Base-by-base conservation (phyloP, 441 rosid species). In the Dalechampia spathulata region DNA sequence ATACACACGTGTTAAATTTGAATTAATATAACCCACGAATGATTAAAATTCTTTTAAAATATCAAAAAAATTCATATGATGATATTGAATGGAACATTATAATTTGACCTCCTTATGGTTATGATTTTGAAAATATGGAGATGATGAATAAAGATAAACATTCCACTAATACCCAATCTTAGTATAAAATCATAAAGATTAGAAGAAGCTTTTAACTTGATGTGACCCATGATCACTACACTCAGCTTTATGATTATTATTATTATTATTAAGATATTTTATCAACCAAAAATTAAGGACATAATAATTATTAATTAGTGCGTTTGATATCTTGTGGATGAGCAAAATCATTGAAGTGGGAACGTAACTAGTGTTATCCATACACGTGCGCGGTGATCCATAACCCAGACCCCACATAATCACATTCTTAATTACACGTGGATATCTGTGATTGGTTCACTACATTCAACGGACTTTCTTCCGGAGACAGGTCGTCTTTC, bases 331-430 rank as follows among this genome's bases (percentile, higher is more conserved):
- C 45, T n/a, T 14, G 0, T 37, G 14, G 39, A 60, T 41, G 59
- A 13, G 7, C 7, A 47, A 30, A 37, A 26, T 23, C 12, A 23
- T 16, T 9, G 0, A 55, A 34, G 15, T 0, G 5, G 21, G 4
- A 15, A 8, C 2, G 19, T n/a, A 13, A 11, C 34, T 6, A 19
- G 6, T 45, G 13, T 14, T 0, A 0, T 11, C 6, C 3, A 15
- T 22, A 28, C 63, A 60, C 60, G 61, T 42, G 54, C 38, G 61
- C 23, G 39, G 25, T 43, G 43, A 47, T 26, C 22, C 17, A 10
- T 48, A 0, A 32, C 7, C 40, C 6, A 2, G 2, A 4, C 37
- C 60, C 57, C 60, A 41, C 23, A 20, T 6, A 19, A 37, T 52
- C n/a, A 7, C 44, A 11, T 2, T 6, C 1, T 4, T 4, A 1